Conservation (phyloP, 1,139 yeast genomes). For the Hansenula lynferdii region DNA sequence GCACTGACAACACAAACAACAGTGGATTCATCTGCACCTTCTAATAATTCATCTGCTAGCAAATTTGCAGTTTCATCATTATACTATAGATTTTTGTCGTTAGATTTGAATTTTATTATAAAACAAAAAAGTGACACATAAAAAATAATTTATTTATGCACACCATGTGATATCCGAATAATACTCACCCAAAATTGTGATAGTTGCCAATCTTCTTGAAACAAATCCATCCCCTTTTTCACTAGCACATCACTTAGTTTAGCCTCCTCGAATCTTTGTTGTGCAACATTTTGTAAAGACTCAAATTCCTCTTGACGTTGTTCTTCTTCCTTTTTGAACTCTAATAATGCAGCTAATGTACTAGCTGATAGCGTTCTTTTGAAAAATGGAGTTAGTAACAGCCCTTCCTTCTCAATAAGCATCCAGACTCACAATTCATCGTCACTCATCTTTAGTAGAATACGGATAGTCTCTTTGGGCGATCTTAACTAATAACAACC, state of each 20-base stretch:
- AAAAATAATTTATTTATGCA: neutral
- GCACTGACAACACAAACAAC: conserved; percentile 78
- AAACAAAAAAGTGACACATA: neutral
- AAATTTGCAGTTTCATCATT: conserved; percentile 63
- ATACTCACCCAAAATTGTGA: conserved; percentile 77
- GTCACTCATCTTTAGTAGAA: neutral
- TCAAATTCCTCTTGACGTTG: conserved; percentile 56
- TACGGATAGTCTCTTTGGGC: too few relatives aligned
- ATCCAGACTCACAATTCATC: conserved; percentile 1
- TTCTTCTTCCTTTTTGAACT: conserved; percentile 65
- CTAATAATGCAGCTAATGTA: conserved; percentile 73
- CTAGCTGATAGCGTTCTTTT: conserved; percentile 47
- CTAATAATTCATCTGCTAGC: conserved; percentile 64
- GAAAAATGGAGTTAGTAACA: neutral
- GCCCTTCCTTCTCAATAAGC: neutral
- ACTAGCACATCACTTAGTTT: conserved; percentile 24
- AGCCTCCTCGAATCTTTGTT: conserved; percentile 33
- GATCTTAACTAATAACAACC: too few relatives aligned
- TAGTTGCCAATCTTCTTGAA: conserved; percentile 90
- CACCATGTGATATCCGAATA: too few relatives aligned
- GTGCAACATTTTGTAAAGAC: conserved; percentile 53
- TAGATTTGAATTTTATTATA: neutral
- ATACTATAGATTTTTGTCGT: too few relatives aligned
- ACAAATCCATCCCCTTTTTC: conserved; percentile 53
- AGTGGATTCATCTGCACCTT: conserved; percentile 69